These are phyloP conservation scores for Leishmania tarentolae DNA, from an alignment of 208 protist genomes.

Conservation along the genomic window DNA sequence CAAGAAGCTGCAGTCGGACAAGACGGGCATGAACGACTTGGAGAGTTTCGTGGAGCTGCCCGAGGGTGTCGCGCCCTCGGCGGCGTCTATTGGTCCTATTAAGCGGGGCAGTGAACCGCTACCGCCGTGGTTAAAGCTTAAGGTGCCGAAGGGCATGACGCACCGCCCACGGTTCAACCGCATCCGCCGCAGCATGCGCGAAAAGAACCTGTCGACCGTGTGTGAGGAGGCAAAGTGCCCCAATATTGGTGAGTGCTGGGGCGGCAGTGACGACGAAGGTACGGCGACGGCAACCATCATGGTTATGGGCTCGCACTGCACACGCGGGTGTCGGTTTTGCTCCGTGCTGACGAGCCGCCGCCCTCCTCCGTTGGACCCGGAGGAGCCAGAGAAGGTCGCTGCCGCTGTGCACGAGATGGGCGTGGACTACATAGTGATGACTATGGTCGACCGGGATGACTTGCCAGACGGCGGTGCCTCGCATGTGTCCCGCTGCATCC, in stretches of 20 bases:
- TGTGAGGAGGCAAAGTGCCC: constrained; percentile 97
- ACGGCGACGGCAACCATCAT: constrained; percentile 97
- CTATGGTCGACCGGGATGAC: constrained; percentile 97
- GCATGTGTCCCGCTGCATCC: constrained; percentile 94
- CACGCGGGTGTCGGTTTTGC: constrained; percentile 98
- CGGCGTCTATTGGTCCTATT: constrained; percentile 76
- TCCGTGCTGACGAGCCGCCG: constrained; percentile 94
- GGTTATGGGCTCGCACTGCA: constrained; percentile 98
- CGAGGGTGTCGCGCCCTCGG: constrained; percentile 57
- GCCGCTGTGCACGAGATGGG: constrained; percentile 95
- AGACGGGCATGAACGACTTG: constrained; percentile 71
- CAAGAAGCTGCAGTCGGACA: constrained; percentile 60
- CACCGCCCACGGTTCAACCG: constrained; percentile 83
- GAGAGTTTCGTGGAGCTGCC: constrained; percentile 83
- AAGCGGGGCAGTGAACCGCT: constrained; percentile 85
- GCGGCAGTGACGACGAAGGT: constrained; percentile 81
- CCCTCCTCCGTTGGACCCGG: constrained; percentile 94
- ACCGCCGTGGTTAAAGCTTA: constrained; percentile 93
- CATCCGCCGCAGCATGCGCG: constrained; percentile 79
- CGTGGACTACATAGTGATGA: constrained; percentile 99
- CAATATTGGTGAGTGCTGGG: constrained; percentile 99
- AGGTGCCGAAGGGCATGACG: constrained; percentile 81
- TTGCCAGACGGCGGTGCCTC: constrained; percentile 92
- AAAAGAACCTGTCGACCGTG: constrained; percentile 89
- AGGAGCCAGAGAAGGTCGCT: constrained; percentile 95